phyloP scores from a whole-genome alignment of 1,139 yeast genomes.

The Entelexis sorbosivorans region DNA sequence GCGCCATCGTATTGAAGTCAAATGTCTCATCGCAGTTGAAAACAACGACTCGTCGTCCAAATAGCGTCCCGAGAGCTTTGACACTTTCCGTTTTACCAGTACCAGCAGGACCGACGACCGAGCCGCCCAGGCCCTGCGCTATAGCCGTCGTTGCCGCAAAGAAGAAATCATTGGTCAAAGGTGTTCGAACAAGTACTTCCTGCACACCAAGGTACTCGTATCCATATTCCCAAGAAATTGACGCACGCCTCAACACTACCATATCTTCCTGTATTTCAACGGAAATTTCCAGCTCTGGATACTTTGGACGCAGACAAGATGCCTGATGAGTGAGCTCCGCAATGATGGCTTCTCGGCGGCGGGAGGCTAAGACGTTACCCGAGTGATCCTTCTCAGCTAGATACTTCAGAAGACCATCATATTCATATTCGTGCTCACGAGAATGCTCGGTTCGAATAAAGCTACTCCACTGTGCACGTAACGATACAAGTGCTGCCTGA shows the following conservation, averaged over 20 bases:
- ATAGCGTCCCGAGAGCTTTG: slow-evolving; percentile 67
- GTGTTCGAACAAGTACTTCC: slow-evolving; percentile 67
- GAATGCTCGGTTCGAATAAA: too few species aligned
- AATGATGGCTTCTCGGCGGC: slow-evolving; percentile 12
- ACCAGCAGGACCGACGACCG: slow-evolving; percentile 95
- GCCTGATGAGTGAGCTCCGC: slow-evolving; percentile 13
- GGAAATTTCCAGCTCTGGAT: slow-evolving; percentile 45
- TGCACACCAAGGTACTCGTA: slow-evolving; percentile 75
- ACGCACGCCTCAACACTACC: background rate
- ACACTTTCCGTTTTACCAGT: slow-evolving; percentile 93
- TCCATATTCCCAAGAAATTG: slow-evolving; percentile 46
- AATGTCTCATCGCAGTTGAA: slow-evolving; percentile 88
- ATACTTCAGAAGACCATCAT: background rate
- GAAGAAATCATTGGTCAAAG: slow-evolving; percentile 55
- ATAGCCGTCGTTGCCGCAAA: slow-evolving; percentile 66
- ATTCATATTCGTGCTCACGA: background rate
- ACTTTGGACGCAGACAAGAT: background rate
- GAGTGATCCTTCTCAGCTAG: slow-evolving; percentile 5
- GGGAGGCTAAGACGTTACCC: slow-evolving; percentile 10
- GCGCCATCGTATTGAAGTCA: slow-evolving; percentile 68
- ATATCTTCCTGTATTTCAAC: slow-evolving; percentile 46
- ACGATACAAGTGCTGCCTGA: slow-evolving; percentile 48
- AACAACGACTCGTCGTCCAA: slow-evolving; percentile 75
- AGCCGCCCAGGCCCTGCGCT: slow-evolving; percentile 69
- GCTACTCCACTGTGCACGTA: slow-evolving; percentile 35